These are phyloP conservation scores for Hymenotorrendiella dingleyae DNA, from an alignment of 2,329 filamentous ascomycete genomes.

Conservation along the genomic window DNA sequence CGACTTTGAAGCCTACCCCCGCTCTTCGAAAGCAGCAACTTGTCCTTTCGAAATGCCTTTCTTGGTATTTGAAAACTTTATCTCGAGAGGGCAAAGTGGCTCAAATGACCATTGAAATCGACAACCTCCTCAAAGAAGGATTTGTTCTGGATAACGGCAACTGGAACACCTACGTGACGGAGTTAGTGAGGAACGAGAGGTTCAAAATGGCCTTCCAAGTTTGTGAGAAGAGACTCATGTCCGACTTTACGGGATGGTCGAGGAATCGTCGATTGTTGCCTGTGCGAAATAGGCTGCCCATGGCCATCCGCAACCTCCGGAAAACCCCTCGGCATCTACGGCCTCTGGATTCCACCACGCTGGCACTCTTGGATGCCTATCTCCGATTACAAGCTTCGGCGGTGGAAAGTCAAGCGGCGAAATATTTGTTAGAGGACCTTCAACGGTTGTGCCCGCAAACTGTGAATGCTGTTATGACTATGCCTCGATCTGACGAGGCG, in stretches of 20 bases:
- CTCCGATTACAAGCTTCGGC: neutral
- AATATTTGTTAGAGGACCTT: conserved; percentile 22
- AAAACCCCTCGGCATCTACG: conserved; percentile 23
- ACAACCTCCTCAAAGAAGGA: conserved; percentile 49
- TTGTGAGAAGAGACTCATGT: conserved; percentile 75
- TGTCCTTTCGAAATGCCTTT: conserved; percentile 36
- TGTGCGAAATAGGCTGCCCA: conserved; percentile 21
- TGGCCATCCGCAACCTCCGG: conserved; percentile 18
- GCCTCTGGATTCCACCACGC: conserved; percentile 7
- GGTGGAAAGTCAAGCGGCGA: conserved; percentile 19
- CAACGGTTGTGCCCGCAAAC: conserved; percentile 27
- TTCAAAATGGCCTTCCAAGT: conserved; percentile 63
- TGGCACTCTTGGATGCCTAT: neutral
- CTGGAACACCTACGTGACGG: conserved; percentile 73
- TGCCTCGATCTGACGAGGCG: conserved; percentile 22
- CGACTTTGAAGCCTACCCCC: no score
- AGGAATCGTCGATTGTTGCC: conserved; percentile 18
- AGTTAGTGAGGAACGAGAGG: conserved; percentile 51
- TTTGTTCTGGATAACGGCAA: conserved; percentile 70
- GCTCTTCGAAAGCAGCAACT: conserved; percentile 32
- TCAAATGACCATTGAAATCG: conserved; percentile 44
- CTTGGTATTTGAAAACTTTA: conserved; percentile 45
- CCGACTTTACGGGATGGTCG: conserved; percentile 69
- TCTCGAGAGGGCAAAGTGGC: conserved; percentile 46
- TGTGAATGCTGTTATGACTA: conserved; percentile 25